Evolutionary conservation across 768 basidiomycete species (phyloP).

Genomic region (Suillus ampliporus): DNA sequence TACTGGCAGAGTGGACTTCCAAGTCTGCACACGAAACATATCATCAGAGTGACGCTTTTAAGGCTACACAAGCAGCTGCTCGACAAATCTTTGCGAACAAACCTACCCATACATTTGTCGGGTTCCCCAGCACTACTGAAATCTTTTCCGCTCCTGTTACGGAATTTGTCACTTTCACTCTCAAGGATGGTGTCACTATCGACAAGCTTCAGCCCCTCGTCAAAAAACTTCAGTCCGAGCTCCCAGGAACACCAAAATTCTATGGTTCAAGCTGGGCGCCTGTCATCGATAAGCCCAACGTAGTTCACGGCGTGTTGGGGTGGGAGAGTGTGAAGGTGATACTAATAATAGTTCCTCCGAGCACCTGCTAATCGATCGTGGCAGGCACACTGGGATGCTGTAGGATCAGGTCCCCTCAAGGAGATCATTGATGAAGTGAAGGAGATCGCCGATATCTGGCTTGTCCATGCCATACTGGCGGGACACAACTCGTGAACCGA

Average conservation of each 20-base stretch:
- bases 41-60: slow-evolving; percentile 15
- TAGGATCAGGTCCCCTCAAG: slow-evolving; percentile 33
- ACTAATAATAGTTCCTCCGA: neutral
- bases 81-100: slow-evolving; percentile 25
- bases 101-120: slow-evolving; percentile 21
- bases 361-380: slow-evolving; percentile 1
- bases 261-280: slow-evolving; percentile 38
- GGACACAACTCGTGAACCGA: slow-evolving; percentile 11
- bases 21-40: slow-evolving; percentile 25
- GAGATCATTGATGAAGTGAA: slow-evolving; percentile 32
- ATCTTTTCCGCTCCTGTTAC: slow-evolving; percentile 34
- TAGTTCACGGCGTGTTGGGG: slow-evolving; percentile 39
- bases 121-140: slow-evolving; percentile 27
- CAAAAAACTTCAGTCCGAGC: slow-evolving; percentile 23
- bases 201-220: slow-evolving; percentile 28
- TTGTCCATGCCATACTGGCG: slow-evolving; percentile 36
- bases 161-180: slow-evolving; percentile 40
- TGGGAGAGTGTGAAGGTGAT: slow-evolving; percentile 43
- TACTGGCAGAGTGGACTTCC: slow-evolving; percentile 30
- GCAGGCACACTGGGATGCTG: slow-evolving; percentile 43
- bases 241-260: slow-evolving; percentile 28
- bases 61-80: slow-evolving; percentile 5
- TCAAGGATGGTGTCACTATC: slow-evolving; percentile 30
- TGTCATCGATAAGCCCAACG: slow-evolving; percentile 22
- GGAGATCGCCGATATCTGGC: slow-evolving; percentile 33